Conservation (phyloP, 2,329 filamentous ascomycete species). For the Calonectria fujianensis region DNA sequence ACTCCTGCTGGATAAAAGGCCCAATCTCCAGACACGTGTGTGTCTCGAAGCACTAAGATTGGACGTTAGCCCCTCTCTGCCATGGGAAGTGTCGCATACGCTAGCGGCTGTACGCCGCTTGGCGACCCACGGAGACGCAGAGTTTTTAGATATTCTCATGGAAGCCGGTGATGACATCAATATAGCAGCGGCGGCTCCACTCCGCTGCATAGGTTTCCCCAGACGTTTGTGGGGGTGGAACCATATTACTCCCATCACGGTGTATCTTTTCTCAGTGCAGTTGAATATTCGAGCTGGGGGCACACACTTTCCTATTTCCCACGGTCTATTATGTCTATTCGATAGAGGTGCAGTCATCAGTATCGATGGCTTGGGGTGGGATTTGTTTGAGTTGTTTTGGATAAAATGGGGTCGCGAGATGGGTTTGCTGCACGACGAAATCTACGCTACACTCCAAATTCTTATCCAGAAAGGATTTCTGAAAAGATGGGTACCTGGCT, state of each 20-base stretch:
- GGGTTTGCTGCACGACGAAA: not conserved
- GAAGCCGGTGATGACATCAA: not conserved
- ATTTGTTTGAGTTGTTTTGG: not conserved
- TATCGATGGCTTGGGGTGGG: accelerated
- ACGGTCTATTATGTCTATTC: not conserved
- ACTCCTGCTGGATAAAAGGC: not conserved
- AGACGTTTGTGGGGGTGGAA: no score
- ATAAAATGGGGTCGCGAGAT: not conserved
- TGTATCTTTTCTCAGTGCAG: not conserved
- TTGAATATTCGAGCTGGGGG: not conserved
- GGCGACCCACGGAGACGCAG: not conserved
- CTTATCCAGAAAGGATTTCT: not conserved
- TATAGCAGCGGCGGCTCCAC: no score
- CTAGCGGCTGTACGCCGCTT: not conserved
- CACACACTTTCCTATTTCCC: not conserved
- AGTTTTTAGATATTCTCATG: not conserved
- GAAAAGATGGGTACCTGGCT: not conserved
- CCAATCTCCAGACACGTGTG: not conserved
- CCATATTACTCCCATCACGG: not conserved
- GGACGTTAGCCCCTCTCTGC: not conserved
- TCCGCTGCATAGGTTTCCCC: no score
- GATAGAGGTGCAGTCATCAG: not conserved
- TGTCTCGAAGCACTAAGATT: no score
- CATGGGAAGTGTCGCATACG: not conserved
- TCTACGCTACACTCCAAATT: not conserved